Conservation (phyloP, 805 yeast species). For the Cyberlindnera misumaiensis region DNA sequence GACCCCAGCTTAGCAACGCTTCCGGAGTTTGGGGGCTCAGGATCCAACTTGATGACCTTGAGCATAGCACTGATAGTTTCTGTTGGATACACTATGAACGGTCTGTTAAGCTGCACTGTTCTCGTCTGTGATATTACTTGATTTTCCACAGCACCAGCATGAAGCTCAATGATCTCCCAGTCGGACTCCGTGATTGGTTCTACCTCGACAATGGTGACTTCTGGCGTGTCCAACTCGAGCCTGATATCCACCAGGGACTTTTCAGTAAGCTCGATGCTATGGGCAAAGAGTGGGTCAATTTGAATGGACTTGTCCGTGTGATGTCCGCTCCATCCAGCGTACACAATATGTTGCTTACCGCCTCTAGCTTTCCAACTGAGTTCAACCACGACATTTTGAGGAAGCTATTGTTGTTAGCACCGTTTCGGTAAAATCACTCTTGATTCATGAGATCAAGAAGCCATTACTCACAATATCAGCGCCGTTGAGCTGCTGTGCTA, state of each 20-base stretch:
- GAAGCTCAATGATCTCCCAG: constrained; percentile 86
- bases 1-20: constrained; percentile 49
- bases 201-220: constrained; percentile 56
- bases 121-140: constrained; percentile 74
- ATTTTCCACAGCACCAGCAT: constrained; percentile 71
- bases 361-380: constrained; percentile 26
- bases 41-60: constrained; percentile 40
- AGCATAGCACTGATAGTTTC: constrained; percentile 55
- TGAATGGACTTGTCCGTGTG: constrained; percentile 35
- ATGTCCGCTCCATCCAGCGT: constrained; percentile 67
- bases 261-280: constrained; percentile 39
- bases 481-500: constrained; percentile 39
- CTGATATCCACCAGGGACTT: constrained; percentile 34
- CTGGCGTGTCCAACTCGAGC: constrained; percentile 42
- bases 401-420: constrained; percentile 22
- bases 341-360: constrained; percentile 23
- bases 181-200: constrained; percentile 76
- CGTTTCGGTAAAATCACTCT: background rate
- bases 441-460: background rate
- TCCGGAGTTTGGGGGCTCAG: constrained; percentile 22
- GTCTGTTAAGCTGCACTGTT: constrained; percentile 54
- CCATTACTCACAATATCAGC: constrained; percentile 39
- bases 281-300: constrained; percentile 64
- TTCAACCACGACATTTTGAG: constrained; percentile 54
- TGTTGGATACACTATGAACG: constrained; percentile 64